A percentile compares a stretch with the other conserved stretches of the same genome.
phyloP scores from a whole-genome alignment of 441 rosid genomes.

The Arabidopsis lyrata region DNA sequence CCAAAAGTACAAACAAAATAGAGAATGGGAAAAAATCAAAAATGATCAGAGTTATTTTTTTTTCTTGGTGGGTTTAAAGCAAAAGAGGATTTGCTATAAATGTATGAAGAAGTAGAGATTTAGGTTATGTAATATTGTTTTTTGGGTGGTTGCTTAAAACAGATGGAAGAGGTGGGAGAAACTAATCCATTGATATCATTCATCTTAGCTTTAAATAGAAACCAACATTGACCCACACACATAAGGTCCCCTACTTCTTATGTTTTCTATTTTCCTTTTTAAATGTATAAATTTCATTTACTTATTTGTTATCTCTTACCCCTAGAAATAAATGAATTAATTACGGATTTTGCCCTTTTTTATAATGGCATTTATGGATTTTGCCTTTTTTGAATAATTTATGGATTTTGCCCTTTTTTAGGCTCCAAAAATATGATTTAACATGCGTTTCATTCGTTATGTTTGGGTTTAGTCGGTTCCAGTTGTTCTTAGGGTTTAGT shows the following conservation, averaged over 20 bases:
- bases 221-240: constrained; percentile 44
- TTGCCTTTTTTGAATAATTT: too few relatives aligned
- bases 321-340: too few relatives aligned
- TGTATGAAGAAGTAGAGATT: constrained; percentile 30
- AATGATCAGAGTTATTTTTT: constrained; percentile 13
- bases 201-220: constrained; percentile 47
- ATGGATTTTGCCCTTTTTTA: too few relatives aligned
- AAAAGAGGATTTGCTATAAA: constrained; percentile 45
- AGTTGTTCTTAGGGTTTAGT: too few relatives aligned
- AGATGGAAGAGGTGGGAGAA: constrained; percentile 43
- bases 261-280: constrained; percentile 31
- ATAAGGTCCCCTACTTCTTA: constrained; percentile 40
- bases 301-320: constrained; percentile 24
- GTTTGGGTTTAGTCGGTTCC: too few relatives aligned
- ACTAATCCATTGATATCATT: constrained; percentile 46
- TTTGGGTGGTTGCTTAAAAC: constrained; percentile 39
- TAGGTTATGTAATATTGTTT: constrained; percentile 31
- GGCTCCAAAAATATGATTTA: too few relatives aligned
- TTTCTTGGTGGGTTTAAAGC: constrained; percentile 23
- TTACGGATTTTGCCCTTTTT: too few relatives aligned
- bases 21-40: constrained; percentile 8
- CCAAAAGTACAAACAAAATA: constrained; percentile 37
- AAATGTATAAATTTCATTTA: constrained; percentile 5
- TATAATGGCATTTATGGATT: too few relatives aligned
- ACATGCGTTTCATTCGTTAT: too few relatives aligned